phyloP scores from a whole-genome alignment of 495 filamentous ascomycete species.

The Polyplosphaeria fusca region DNA sequence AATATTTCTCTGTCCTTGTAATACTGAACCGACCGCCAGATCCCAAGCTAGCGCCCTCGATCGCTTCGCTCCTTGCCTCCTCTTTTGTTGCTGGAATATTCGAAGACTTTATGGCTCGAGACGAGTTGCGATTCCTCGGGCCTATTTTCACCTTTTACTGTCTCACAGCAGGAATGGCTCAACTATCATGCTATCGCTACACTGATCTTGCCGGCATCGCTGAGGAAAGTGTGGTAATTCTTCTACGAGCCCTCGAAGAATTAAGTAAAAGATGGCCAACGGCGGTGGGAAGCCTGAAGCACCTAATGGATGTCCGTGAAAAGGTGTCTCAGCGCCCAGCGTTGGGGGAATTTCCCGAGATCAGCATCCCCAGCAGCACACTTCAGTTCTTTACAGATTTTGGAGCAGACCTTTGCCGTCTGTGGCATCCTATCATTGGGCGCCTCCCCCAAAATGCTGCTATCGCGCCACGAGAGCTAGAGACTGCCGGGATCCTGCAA shows the following conservation, averaged over 20 bases:
- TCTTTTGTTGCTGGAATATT: constrained; percentile 33
- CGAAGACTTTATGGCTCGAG: constrained; percentile 33
- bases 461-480: constrained; percentile 20
- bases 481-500: constrained; percentile 32
- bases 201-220: constrained; percentile 24
- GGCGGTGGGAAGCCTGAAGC: constrained; percentile 26
- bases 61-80: constrained; percentile 25
- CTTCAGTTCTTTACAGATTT: constrained; percentile 32
- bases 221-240: constrained; percentile 28
- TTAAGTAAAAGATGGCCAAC: constrained; percentile 30
- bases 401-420: constrained; percentile 27
- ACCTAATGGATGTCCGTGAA: constrained; percentile 30
- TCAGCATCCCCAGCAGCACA: constrained; percentile 17
- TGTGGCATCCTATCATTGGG: constrained; percentile 25
- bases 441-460: constrained; percentile 1
- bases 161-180: constrained; percentile 28
- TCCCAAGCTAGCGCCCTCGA: constrained; percentile 15
- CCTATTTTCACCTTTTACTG: constrained; percentile 34
- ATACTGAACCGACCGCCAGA: constrained; percentile 23
- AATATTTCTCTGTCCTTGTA: constrained; percentile 25
- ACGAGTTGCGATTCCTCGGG: constrained; percentile 30
- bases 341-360: constrained; percentile 21
- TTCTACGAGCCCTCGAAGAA: constrained; percentile 24
- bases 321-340: constrained; percentile 21
- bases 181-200: constrained; percentile 30